Evolutionary conservation across 2,329 filamentous ascomycete species (phyloP).

Genomic region (Claviceps sp.): DNA sequence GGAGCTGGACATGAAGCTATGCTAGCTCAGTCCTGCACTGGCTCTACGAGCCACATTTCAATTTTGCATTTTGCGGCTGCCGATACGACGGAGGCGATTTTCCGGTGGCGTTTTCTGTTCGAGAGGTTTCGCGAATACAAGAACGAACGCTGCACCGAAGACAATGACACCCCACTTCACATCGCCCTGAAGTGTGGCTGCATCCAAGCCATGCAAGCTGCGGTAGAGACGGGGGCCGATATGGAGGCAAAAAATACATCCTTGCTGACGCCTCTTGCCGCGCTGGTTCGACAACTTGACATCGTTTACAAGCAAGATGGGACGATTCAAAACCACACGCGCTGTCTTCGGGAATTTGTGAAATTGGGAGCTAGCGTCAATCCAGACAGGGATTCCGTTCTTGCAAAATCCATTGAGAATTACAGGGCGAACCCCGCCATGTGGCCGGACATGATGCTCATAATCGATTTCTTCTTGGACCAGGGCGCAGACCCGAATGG

Average conservation of each 20-base stretch:
- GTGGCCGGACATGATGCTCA: not conserved
- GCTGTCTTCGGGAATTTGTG: not conserved
- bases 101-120: not conserved
- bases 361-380: not conserved
- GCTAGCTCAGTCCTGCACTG: too few species aligned
- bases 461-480: not conserved
- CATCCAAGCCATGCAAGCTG: not conserved
- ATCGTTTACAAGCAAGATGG: not conserved
- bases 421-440: not conserved
- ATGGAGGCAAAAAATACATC: not conserved
- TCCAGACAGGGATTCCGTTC: not conserved
- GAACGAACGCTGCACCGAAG: not conserved
- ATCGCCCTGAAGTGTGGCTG: not conserved
- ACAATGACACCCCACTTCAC: not conserved
- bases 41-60: not conserved
- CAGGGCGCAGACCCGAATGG: not conserved
- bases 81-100: not conserved
- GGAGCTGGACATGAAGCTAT: not conserved
- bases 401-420: not conserved
- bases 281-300: not conserved
- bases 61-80: not conserved
- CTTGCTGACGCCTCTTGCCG: not conserved
- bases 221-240: not conserved
- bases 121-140: not conserved
- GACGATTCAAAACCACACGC: not conserved